Base-by-base conservation (phyloP, 1,139 yeast species). In the Taphrina communis region DNA sequence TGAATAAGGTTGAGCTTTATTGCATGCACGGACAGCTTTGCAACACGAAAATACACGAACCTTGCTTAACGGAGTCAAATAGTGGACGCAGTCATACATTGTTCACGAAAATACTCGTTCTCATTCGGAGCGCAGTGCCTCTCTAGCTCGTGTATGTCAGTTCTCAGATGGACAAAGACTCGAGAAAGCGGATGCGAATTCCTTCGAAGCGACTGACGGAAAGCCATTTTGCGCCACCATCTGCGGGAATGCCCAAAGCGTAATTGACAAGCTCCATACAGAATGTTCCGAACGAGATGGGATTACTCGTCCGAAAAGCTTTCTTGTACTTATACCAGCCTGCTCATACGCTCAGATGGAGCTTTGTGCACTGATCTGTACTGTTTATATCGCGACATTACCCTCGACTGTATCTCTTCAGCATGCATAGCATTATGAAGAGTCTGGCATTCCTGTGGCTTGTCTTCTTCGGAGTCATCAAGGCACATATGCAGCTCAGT, bases 401-500 rank as follows among this genome's bases (percentile, higher is more conserved):
- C 31, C 4, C 31, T 4, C 31, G 2, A 25, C 4, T 25, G 4
- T 4, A 25, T 4, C 4, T 25, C 31, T 2, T 2, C 31, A 25
- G 31, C 8, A 44, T 11, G 19, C 8, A 14, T 17, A 17, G 48
- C 12, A 44, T 44, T 19, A 44, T 44, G 48, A 14, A 44, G 6
- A 12, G 19, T 44, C 48, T 44, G n/a, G 48, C 48, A 44, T n/a
- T 9, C 36, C 36, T 50, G 36, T 50, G 53, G 53, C 9, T 50
- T 14, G n/a, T 11, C 9, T 21, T 50, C 53, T 11, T 50, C 14
- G 53, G 53, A 7, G 36, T 50, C 12, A 25, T 25, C 11, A 11
- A 50, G 1, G 60, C 50, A 6, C 60, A 56, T 41, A 56, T 56
- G 60, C 50, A 56, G 17, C 17, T 56, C 19, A 56, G 60, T 56